Evolutionary conservation across 306 rosid genomes (phyloP), one percentile per base, ranked within the genome.

Genomic region (Myrica gale): DNA sequence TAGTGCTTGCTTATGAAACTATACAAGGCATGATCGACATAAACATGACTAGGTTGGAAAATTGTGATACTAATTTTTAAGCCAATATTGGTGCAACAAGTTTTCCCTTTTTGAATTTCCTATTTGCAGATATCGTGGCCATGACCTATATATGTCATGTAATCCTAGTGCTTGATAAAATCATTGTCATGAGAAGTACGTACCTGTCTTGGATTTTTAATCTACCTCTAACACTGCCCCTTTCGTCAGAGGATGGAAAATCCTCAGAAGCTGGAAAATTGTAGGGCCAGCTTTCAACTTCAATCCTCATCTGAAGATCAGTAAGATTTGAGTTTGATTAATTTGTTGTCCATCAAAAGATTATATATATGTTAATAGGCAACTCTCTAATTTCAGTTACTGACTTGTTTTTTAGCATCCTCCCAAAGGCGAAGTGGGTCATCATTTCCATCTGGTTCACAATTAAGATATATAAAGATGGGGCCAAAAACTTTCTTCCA

Each of bases 401-500:
- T 16, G 20, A 90, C 98, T 95, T 92, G 97, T 4, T 56, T 65
- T 82, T 92, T 92, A 17, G 97, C 96, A n/a, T 92, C 94, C 45
- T 90, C 80, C 98, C 98, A 95, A 2, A 95, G 86, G 9, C 5
- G 46, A 72, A 73, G 71, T 6, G 88, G 87, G 72, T 87, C 60
- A 48, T 85, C 87, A 50, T 46, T 56, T 48, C 68, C 86, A 20
- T 76, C 47, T 47, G 73, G 80, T 7, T 86, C 19, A 63, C 93
- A 88, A 78, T 95, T 95, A n/a, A 90, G 78, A 69, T 95, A 82
- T 47, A 92, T 72, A 76, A 90, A 95, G 79, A 92, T 71, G 0
- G 97, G 98, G 45, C 98, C 98, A 74, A 84, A 89, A 45, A 95
- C 96, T 79, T 90, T 95, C 88, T 92, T 95, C 98, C 98, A 95